phyloP scores from a whole-genome alignment of 345 rosid genomes.

The Nephelium lappaceum region DNA sequence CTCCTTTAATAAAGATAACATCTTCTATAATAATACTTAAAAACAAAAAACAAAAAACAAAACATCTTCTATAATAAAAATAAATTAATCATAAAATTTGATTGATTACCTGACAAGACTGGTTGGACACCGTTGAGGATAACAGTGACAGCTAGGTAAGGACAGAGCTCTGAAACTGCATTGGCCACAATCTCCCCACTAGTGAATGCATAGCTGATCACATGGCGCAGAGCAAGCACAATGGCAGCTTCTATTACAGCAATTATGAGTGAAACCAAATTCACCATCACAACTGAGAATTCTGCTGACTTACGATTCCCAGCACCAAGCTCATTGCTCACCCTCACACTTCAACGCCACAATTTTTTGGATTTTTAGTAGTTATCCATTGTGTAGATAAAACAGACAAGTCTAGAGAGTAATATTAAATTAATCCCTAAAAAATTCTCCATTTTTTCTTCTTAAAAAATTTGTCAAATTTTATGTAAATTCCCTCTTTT shows the following conservation, averaged over 20 bases:
- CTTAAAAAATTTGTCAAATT: too few relatives aligned
- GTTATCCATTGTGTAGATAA: too few relatives aligned
- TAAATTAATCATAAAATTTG: too few relatives aligned
- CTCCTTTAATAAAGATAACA: too few relatives aligned
- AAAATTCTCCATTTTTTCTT: too few relatives aligned
- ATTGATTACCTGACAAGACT: conserved; percentile 59
- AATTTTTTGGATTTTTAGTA: not conserved
- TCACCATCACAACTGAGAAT: conserved; percentile 50
- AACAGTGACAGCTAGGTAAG: conserved; percentile 54
- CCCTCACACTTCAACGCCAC: conserved; percentile 48
- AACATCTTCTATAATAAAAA: too few relatives aligned
- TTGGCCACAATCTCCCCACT: conserved; percentile 52
- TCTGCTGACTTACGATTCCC: conserved; percentile 69
- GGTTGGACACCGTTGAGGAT: conserved; percentile 60
- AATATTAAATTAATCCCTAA: too few relatives aligned
- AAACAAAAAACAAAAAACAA: too few relatives aligned
- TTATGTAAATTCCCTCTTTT: too few relatives aligned
- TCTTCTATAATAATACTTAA: too few relatives aligned
- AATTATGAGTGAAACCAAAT: conserved; percentile 43
- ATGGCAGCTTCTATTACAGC: conserved; percentile 44
- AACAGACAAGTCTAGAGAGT: too few relatives aligned
- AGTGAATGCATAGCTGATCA: conserved; percentile 61
- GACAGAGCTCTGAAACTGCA: conserved; percentile 60
- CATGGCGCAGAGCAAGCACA: conserved; percentile 46
- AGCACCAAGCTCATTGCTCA: conserved; percentile 76